Evolutionary conservation across 305 asterid genomes (phyloP).

Genomic region (Stenogyne calaminthoides): DNA sequence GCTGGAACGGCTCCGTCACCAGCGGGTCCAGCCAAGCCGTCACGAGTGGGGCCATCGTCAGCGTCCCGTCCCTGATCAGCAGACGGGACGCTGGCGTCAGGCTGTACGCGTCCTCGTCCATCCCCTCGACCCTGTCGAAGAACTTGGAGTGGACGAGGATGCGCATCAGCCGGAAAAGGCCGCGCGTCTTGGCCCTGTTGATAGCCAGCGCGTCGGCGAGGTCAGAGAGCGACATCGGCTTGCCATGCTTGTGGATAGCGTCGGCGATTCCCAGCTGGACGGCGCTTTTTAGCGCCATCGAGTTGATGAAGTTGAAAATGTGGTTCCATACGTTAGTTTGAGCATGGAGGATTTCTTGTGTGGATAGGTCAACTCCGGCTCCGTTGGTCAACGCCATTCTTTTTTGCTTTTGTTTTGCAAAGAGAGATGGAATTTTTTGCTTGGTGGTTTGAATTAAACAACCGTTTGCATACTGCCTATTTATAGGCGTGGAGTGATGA

Average conservation of each 20-base stretch:
- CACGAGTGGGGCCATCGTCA: not conserved
- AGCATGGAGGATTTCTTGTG: conserved; percentile 1
- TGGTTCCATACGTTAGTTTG: conserved; percentile 25
- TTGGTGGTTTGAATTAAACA: not conserved
- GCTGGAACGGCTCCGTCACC: not conserved
- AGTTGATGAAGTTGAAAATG: conserved; percentile 20
- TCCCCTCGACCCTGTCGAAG: not conserved
- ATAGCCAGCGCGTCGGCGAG: conserved; percentile 14
- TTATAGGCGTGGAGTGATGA: not conserved
- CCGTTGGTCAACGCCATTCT: conserved; percentile 7
- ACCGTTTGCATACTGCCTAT: not conserved
- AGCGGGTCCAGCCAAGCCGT: not conserved
- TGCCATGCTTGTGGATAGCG: conserved; percentile 24
- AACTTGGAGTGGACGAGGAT: conserved; percentile 13
- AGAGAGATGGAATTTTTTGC: not conserved
- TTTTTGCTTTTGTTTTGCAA: no score
- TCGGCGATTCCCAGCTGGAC: conserved; percentile 30
- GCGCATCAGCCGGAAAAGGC: not conserved
- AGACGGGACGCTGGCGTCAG: conserved; percentile 24
- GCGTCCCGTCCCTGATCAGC: not conserved
- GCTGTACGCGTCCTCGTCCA: not conserved
- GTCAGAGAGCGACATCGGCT: conserved; percentile 1
- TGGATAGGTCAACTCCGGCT: not conserved
- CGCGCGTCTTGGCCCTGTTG: conserved; percentile 9
- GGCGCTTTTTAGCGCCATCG: conserved; percentile 27